Evolutionary conservation across 768 basidiomycete genomes (phyloP).

Genomic region (Favolaschia claudopus): DNA sequence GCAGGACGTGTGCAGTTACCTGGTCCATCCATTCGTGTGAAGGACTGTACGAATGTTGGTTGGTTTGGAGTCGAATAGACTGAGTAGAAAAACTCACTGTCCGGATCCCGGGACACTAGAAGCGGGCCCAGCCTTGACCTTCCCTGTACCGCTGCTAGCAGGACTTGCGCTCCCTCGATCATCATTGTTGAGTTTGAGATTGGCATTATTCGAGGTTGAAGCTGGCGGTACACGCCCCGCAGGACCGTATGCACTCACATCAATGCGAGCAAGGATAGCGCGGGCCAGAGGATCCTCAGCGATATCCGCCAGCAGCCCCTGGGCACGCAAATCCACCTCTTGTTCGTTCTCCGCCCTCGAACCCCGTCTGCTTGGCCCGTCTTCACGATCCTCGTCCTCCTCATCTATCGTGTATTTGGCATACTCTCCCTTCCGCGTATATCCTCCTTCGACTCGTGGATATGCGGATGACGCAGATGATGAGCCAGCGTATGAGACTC

Average conservation of each 20-base stretch:
- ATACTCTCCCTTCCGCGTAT: too few species aligned
- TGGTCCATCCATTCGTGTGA: conserved; percentile 87
- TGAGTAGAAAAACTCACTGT: conserved; percentile 6
- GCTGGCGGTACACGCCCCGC: conserved; percentile 57
- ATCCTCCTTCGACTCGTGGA: conserved; percentile 20
- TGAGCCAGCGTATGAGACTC: too few species aligned
- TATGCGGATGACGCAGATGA: too few species aligned
- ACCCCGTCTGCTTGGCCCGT: neutral
- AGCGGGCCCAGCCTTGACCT: too few species aligned
- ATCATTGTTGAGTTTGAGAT: neutral
- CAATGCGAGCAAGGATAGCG: conserved; percentile 85
- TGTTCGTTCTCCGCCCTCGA: too few species aligned
- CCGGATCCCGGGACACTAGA: too few species aligned
- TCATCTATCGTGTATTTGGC: too few species aligned
- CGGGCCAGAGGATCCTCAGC: conserved; percentile 72
- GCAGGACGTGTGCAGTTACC: conserved; percentile 53
- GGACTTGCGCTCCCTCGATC: too few species aligned
- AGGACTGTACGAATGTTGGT: conserved; percentile 52
- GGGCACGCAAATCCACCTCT: conserved; percentile 8
- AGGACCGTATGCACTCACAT: conserved; percentile 79
- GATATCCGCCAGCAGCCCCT: conserved; percentile 11
- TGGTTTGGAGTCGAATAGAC: conserved; percentile 5
- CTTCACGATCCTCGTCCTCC: neutral
- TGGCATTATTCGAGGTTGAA: neutral
- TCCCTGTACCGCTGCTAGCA: neutral